Evolutionary conservation across 495 filamentous ascomycete genomes (phyloP).

Genomic region (Neurospora terricola): DNA sequence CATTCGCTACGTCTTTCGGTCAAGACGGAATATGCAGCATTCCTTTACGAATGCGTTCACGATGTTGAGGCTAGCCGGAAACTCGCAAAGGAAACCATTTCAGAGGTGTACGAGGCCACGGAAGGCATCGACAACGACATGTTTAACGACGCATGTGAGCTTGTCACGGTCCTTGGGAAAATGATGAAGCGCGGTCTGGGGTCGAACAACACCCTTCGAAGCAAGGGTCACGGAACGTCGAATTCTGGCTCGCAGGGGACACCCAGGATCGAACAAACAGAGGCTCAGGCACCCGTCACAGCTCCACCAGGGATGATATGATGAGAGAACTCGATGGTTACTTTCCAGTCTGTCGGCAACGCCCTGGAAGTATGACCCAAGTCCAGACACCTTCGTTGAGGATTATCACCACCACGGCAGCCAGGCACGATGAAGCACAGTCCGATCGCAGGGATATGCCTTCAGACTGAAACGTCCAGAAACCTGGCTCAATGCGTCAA

Average conservation of each 20-base stretch:
- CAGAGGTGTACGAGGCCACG: slow-evolving; percentile 80
- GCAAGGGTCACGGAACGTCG: slow-evolving; percentile 17
- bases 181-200: slow-evolving; percentile 63
- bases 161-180: slow-evolving; percentile 62
- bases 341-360: background rate
- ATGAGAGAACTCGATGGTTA: background rate
- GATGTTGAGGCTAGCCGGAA: slow-evolving; percentile 63
- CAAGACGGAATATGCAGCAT: slow-evolving; percentile 89
- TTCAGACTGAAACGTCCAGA: background rate
- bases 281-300: background rate
- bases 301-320: slow-evolving; percentile 24
- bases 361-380: background rate
- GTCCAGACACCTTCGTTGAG: background rate
- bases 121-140: slow-evolving; percentile 90
- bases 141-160: slow-evolving; percentile 67
- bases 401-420: background rate
- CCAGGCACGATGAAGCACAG: background rate
- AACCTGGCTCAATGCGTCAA: background rate
- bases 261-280: slow-evolving; percentile 9
- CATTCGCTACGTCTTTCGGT: slow-evolving; percentile 85
- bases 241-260: slow-evolving; percentile 18
- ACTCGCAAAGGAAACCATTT: slow-evolving; percentile 72
- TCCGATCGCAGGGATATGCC: background rate
- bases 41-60: slow-evolving; percentile 87
- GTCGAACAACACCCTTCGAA: slow-evolving; percentile 18